Evolutionary conservation across 2,329 filamentous ascomycete genomes (phyloP).

Genomic region (Calycina herbarum): DNA sequence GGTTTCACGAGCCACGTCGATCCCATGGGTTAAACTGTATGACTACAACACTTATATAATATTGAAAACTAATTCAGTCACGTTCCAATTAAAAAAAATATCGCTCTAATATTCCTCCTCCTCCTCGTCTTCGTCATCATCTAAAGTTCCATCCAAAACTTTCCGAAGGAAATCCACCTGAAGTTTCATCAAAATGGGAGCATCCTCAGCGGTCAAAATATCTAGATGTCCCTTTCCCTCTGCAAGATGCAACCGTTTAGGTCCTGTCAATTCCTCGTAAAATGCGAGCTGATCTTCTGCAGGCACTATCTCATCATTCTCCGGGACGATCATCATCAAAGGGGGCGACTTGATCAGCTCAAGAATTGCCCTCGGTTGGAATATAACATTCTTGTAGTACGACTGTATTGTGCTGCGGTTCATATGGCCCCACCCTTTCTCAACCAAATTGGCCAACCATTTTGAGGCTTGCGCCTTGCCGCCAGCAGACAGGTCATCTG

Average conservation of each 20-base stretch:
- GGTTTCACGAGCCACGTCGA: too few species aligned
- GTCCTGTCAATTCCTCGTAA: conserved; percentile 16
- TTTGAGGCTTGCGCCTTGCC: conserved; percentile 22
- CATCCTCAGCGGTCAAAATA: conserved; percentile 23
- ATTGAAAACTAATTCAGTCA: too few species aligned
- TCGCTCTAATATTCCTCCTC: too few species aligned
- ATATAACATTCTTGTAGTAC: conserved; percentile 37
- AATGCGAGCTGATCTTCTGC: conserved; percentile 35
- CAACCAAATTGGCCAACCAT: conserved; percentile 8
- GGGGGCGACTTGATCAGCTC: conserved; percentile 27
- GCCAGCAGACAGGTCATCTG: conserved; percentile 31
- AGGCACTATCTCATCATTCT: conserved; percentile 33
- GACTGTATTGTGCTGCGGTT: conserved; percentile 35
- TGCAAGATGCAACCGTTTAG: conserved; percentile 21
- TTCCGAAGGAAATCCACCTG: conserved; percentile 11
- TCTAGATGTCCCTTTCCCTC: conserved; percentile 25
- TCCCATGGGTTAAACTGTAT: too few species aligned
- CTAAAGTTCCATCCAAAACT: conserved; percentile 8
- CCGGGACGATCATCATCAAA: conserved; percentile 34
- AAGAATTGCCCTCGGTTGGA: conserved; percentile 27
- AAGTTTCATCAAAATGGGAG: conserved; percentile 17
- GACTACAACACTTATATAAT: too few species aligned
- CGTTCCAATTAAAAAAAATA: too few species aligned
- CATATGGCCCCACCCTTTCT: conserved; percentile 18
- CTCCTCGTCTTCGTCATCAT: background rate